Base-by-base conservation (phyloP, 176 grass and related monocot species). In the Eleusine indica region DNA sequence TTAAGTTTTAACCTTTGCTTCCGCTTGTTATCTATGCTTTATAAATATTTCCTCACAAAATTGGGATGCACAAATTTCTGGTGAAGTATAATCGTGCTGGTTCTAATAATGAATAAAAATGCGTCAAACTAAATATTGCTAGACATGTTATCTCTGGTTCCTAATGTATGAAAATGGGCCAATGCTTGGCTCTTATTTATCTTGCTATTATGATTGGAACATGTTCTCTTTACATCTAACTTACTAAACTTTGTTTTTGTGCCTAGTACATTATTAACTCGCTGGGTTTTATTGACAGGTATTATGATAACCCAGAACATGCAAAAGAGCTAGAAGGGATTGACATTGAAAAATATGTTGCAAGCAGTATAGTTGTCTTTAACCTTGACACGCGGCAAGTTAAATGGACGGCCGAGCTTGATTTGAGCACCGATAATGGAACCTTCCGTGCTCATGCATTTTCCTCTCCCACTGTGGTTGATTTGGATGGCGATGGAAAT, bases 401-500 rank as follows among this genome's bases (percentile, higher is more conserved):
- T 49, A 98, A 98, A 79, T 98, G 92, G 96, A 77, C 68, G 44
- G 80, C 86, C 9, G 92, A 98, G 4, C 96, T 98, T 28, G 92
- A 95, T 87, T 76, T 98, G 82, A 93, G 92, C 83, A 91, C 82
- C 7, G 82, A 95, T 78, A 88, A 77, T 80, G 92, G 82, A 82
- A 91, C 75, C 32, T 98, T 91, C 77, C 83, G 76, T 72, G 91
- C 96, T 53, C 88, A 92, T 89, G 87, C 83, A 83, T 94, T 87
- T 89, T 95, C 91, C 73, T 98, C 92, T 80, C 95, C 92, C 64
- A 91, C 92, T 51, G 92, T 98, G 75, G 92, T 91, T 91, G 96
- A 98, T 87, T 92, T 98, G 84, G 92, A 98, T 88, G 96, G 96
- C 64, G 92, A 98, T 88, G 91, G 96, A 82, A 90, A 91, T 87